Evolutionary conservation across 1,139 yeast genomes (phyloP), one percentile per base, ranked within the genome.

Genomic region (Lodderomyces pseudojiufengensis): DNA sequence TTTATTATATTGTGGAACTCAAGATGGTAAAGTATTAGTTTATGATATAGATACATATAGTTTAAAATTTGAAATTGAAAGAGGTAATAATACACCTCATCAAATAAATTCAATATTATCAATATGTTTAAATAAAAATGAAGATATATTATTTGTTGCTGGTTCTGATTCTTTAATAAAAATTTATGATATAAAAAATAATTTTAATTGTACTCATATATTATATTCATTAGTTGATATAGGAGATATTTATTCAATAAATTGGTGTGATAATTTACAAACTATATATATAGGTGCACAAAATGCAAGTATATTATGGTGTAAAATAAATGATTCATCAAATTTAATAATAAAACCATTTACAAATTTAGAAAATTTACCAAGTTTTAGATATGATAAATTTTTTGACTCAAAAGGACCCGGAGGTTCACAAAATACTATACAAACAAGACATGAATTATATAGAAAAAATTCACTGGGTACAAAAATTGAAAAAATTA

Each of bases 351-450:
- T n/a, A 9, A 24, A 51, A n/a, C 20, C 5, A 23, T 18, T 27
- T 42, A 29, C 41, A 52, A 10, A 46, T 24, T 41, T 54, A 9
- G 63, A 60, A 15, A 68, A 73, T 24, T 65, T 88, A 45, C 98
- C 98, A 0, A 83, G 87, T 31, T 71, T 80, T 42, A 66, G 98
- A 40, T 92, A 80, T 52, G 86, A 86, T 57, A 80, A 78, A 51
- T 92, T 92, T 50, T 92, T 92, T 55, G 97, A 92, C 57, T 88
- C 97, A 1, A 72, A 68, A 36, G 96, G 96, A 0, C 95, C 95
- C 0, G 85, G 92, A 1, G 94, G 92, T 2, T 61, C 65, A 26
- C 47, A 64, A 26, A 68, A 63, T 39, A 45, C 52, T n/a, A 47
- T 59, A 9, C 70, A 61, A 47, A 47, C 63, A 9, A 55, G 56